A percentile compares a stretch with the other conserved stretches of the same genome.
phyloP scores from a whole-genome alignment of 2,329 filamentous ascomycete species.

The Septoria linicola region DNA sequence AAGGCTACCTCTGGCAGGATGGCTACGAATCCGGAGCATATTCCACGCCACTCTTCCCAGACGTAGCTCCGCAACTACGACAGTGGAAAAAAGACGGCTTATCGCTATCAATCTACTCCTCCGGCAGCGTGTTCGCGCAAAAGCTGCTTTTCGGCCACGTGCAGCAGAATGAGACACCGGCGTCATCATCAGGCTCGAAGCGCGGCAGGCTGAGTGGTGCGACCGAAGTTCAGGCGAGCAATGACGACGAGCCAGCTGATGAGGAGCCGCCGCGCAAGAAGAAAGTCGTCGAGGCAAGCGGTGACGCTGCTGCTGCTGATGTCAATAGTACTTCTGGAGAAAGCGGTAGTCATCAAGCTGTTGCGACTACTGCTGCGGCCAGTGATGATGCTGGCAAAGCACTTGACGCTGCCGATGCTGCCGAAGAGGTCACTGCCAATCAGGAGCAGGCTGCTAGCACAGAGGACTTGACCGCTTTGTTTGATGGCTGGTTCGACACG shows the following conservation, averaged over 20 bases:
- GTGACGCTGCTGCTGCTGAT: slow-evolving; percentile 7
- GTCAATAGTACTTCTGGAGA: background rate
- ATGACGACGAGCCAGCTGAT: slow-evolving; percentile 14
- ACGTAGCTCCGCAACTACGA: slow-evolving; percentile 58
- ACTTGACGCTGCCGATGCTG: slow-evolving; percentile 1
- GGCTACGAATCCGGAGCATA: slow-evolving; percentile 71
- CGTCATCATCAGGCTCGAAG: slow-evolving; percentile 21
- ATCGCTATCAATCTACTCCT: slow-evolving; percentile 73
- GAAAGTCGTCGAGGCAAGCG: slow-evolving; percentile 8
- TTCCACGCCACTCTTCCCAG: slow-evolving; percentile 69
- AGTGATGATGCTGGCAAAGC: slow-evolving; percentile 14
- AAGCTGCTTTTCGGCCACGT: slow-evolving; percentile 72
- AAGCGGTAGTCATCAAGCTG: slow-evolving; percentile 4
- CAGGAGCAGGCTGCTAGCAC: slow-evolving; percentile 40
- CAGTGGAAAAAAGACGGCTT: slow-evolving; percentile 58
- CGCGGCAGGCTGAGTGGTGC: slow-evolving; percentile 14
- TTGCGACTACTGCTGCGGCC: slow-evolving; percentile 5
- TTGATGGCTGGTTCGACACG: slow-evolving; percentile 74
- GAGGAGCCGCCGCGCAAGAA: slow-evolving; percentile 20
- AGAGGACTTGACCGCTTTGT: slow-evolving; percentile 58
- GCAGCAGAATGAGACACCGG: slow-evolving; percentile 15
- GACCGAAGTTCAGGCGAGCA: slow-evolving; percentile 22
- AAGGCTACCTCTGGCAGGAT: slow-evolving; percentile 74
- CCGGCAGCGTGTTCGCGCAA: slow-evolving; percentile 76
- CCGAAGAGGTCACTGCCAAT: slow-evolving; percentile 8